A percentile compares a stretch with the other conserved stretches of the same genome.
These are phyloP conservation scores for Solanum sitiens DNA, from an alignment of 257 asterid genomes.

Conservation along the genomic window DNA sequence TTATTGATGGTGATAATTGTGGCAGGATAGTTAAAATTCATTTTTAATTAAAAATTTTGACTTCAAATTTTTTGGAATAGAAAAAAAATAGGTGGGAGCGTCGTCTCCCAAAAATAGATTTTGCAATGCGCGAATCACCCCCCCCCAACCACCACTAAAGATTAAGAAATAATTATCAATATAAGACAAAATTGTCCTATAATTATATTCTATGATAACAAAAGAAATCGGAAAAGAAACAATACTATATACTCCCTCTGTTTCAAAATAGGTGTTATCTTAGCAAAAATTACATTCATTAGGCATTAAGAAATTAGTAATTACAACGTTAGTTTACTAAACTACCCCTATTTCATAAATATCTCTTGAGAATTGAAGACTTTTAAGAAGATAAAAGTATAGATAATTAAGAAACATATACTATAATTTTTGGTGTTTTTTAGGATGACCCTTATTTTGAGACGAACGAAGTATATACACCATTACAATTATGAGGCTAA, in stretches of 20 bases:
- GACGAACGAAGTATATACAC: too few species aligned
- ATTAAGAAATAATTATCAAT: background rate
- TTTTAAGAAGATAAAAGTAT: too few species aligned
- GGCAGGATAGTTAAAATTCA: too few species aligned
- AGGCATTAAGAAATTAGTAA: background rate
- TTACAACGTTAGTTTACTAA: too few species aligned
- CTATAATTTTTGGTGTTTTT: too few species aligned
- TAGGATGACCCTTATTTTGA: background rate
- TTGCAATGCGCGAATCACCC: too few species aligned
- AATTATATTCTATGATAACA: background rate
- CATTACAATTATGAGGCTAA: conserved; percentile 3
- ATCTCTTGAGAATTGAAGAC: too few species aligned
- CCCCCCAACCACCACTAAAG: background rate
- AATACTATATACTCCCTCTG: too few species aligned
- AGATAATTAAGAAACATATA: background rate
- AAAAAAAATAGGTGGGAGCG: too few species aligned
- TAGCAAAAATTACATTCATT: background rate
- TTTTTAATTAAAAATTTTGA: rapidly evolving
- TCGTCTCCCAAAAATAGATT: background rate
- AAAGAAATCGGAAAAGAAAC: background rate
- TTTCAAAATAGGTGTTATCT: too few species aligned
- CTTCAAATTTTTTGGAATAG: rapidly evolving
- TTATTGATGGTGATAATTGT: too few species aligned
- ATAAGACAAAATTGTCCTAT: background rate
- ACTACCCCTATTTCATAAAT: too few species aligned